Evolutionary conservation across 257 asterid genomes (phyloP).

Genomic region (Mentha longifolia): DNA sequence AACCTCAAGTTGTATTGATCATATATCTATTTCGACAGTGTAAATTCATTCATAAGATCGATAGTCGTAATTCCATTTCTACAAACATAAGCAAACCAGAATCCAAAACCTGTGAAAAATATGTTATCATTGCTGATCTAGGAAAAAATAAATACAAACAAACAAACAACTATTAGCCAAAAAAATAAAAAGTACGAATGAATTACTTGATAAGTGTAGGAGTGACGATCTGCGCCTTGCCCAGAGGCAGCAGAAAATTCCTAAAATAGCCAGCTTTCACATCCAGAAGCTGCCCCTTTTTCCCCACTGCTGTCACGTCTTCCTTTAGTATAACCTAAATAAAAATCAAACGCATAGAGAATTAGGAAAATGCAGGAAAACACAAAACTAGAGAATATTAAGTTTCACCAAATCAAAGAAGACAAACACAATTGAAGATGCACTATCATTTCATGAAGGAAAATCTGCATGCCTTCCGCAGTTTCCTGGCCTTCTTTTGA

Average conservation of each 20-base stretch:
- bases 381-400: background rate
- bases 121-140: background rate
- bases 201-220: slow-evolving; percentile 71
- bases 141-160: background rate
- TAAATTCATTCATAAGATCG: background rate
- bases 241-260: slow-evolving; percentile 75
- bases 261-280: slow-evolving; percentile 91
- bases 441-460: background rate
- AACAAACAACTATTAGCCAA: background rate
- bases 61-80: background rate
- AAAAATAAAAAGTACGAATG: background rate
- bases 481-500: slow-evolving; percentile 78
- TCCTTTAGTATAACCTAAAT: slow-evolving; percentile 85
- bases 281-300: slow-evolving; percentile 81
- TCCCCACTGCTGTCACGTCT: slow-evolving; percentile 78
- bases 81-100: background rate
- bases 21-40: background rate
- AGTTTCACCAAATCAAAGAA: background rate
- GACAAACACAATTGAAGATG: slow-evolving; percentile 17
- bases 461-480: slow-evolving; percentile 58
- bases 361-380: background rate
- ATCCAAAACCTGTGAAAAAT: background rate
- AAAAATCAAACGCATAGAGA: background rate
- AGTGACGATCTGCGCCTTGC: slow-evolving; percentile 84
- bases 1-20: slow-evolving; percentile 1